Evolutionary conservation across 2,329 filamentous ascomycete genomes (phyloP).

Genomic region (Colletotrichum sublineola): DNA sequence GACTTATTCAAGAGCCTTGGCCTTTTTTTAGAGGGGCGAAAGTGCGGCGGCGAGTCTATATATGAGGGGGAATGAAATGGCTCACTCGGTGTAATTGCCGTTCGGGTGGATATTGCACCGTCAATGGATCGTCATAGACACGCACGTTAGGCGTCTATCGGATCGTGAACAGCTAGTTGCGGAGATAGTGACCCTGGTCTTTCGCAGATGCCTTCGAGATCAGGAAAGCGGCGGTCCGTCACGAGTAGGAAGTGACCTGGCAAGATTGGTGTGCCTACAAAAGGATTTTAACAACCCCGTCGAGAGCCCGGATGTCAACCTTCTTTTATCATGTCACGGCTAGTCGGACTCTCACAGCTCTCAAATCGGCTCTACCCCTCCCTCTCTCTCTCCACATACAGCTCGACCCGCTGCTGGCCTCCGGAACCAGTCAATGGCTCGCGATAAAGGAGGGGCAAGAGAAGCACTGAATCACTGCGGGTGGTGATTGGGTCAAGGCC

Average conservation of each 20-base stretch:
- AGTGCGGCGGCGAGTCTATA: neutral
- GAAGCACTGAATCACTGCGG: constrained; percentile 5
- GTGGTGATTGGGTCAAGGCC: constrained; percentile 17
- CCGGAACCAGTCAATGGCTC: constrained; percentile 27
- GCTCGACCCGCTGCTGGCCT: constrained; percentile 30
- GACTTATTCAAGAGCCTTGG: neutral
- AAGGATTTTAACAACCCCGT: neutral
- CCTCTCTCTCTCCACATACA: constrained; percentile 9
- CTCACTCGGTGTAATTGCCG: constrained; percentile 4
- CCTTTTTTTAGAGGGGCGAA: neutral
- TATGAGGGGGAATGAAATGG: neutral
- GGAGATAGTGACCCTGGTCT: neutral
- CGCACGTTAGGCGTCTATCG: neutral
- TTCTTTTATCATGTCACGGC: constrained; percentile 25
- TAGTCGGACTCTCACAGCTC: neutral
- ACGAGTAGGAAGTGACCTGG: neutral
- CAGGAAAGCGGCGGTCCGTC: neutral
- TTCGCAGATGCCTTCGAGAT: neutral
- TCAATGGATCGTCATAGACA: constrained; percentile 16
- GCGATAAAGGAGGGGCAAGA: constrained; percentile 40
- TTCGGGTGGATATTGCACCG: constrained; percentile 8
- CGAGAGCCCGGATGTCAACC: constrained; percentile 9
- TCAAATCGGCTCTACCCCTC: constrained; percentile 7
- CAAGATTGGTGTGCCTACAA: neutral
- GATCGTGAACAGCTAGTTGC: constrained; percentile 1